Conservation (phyloP, 1,284 basidiomycete species). For the Marasmius tenuissimus region DNA sequence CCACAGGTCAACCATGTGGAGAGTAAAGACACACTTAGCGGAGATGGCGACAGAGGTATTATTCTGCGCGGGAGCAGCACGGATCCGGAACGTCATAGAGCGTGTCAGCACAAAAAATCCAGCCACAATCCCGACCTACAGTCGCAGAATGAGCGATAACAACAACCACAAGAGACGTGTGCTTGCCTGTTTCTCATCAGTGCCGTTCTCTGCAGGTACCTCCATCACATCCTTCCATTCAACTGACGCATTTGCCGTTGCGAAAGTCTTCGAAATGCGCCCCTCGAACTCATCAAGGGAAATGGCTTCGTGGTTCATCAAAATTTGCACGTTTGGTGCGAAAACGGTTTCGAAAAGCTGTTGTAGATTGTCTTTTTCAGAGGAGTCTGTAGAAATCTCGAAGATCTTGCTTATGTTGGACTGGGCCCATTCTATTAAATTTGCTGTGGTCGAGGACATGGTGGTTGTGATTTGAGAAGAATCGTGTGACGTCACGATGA, state of each 20-base stretch:
- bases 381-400: constrained; percentile 17
- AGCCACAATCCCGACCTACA: constrained; percentile 37
- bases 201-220: background rate
- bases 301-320: constrained; percentile 31
- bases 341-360: constrained; percentile 31
- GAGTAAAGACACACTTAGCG: constrained; percentile 33
- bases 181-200: too few species aligned
- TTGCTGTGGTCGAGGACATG: background rate
- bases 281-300: constrained; percentile 30
- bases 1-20: background rate
- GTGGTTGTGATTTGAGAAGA: constrained; percentile 1
- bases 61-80: constrained; percentile 39
- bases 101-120: constrained; percentile 43
- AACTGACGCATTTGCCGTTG: constrained; percentile 21
- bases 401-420: constrained; percentile 27
- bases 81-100: constrained; percentile 42
- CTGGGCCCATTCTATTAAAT: constrained; percentile 17
- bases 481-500: background rate
- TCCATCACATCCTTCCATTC: constrained; percentile 37
- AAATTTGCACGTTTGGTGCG: constrained; percentile 30
- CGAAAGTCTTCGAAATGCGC: constrained; percentile 18
- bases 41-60: constrained; percentile 38
- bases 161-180: background rate
- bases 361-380: constrained; percentile 7
- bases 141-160: background rate